Percentiles rank a stretch among this genome's conserved stretches.
Evolutionary conservation across 106 monocot genomes (phyloP).

Genomic region (Phalaenopsis aphrodite): DNA sequence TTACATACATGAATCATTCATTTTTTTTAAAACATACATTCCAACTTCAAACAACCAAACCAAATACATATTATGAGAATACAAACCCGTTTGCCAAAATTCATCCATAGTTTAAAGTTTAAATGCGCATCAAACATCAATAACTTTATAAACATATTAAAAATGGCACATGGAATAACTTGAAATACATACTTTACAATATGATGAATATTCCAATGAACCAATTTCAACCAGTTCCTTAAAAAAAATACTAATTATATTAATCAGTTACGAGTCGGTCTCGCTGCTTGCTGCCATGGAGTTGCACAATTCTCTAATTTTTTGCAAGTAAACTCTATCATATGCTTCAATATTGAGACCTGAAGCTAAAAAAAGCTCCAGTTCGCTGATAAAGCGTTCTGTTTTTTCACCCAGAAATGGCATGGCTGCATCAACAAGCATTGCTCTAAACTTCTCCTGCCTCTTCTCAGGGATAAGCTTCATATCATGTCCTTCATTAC

Average conservation of each 20-base stretch:
- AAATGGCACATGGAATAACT: too few species aligned
- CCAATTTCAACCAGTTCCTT: too few species aligned
- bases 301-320: background rate
- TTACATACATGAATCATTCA: too few species aligned
- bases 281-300: background rate
- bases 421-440: slow-evolving; percentile 50
- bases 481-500: slow-evolving; percentile 16
- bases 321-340: slow-evolving; percentile 51
- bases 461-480: slow-evolving; percentile 30
- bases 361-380: slow-evolving; percentile 74
- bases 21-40: too few species aligned
- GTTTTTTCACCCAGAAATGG: slow-evolving; percentile 47
- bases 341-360: slow-evolving; percentile 75
- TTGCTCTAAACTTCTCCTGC: slow-evolving; percentile 41
- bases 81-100: too few species aligned
- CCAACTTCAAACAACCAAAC: too few species aligned
- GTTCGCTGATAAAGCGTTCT: slow-evolving; percentile 48
- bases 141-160: too few species aligned
- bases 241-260: background rate
- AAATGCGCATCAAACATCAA: too few species aligned
- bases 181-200: too few species aligned
- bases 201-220: too few species aligned
- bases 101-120: too few species aligned
- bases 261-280: background rate
- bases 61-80: too few species aligned